Evolutionary conservation across 139 green algal species (phyloP).

Genomic region (Chlamydomonas sphaeroides): DNA sequence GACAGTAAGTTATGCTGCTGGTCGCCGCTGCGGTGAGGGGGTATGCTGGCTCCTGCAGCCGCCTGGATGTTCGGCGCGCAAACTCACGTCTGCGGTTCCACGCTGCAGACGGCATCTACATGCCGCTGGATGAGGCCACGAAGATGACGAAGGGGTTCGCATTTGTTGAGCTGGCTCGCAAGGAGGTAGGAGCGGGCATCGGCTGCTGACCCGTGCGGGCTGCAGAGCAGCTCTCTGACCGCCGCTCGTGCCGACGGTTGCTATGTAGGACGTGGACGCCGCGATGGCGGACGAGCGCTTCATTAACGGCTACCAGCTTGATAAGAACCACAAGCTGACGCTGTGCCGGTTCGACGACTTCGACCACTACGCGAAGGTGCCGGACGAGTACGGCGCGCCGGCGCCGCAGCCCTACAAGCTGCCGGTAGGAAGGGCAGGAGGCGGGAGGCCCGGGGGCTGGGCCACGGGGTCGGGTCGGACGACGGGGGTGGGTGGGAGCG

Average conservation of each 20-base stretch:
- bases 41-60: too few species aligned
- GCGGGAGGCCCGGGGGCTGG: too few species aligned
- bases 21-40: too few species aligned
- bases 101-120: slow-evolving; percentile 83
- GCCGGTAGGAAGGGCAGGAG: slow-evolving; percentile 24
- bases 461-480: too few species aligned
- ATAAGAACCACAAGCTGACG: slow-evolving; percentile 96
- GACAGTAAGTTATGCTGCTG: slow-evolving; percentile 62
- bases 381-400: slow-evolving; percentile 68
- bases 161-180: slow-evolving; percentile 92
- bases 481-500: too few species aligned
- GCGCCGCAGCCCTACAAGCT: slow-evolving; percentile 53
- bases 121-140: slow-evolving; percentile 84
- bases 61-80: too few species aligned
- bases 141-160: slow-evolving; percentile 90
- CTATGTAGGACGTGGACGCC: slow-evolving; percentile 54
- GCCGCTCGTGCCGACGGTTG: background rate
- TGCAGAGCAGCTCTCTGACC: too few species aligned
- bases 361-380: slow-evolving; percentile 76
- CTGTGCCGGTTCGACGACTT: slow-evolving; percentile 96
- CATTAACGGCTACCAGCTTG: slow-evolving; percentile 89
- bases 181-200: slow-evolving; percentile 66
- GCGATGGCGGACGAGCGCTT: slow-evolving; percentile 49
- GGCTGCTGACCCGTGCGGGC: too few species aligned
- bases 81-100: too few species aligned